Percentiles rank a stretch among this genome's conserved stretches.
Evolutionary conservation across 2,329 filamentous ascomycete genomes (phyloP).

Genomic region (Aspergillus sojae): DNA sequence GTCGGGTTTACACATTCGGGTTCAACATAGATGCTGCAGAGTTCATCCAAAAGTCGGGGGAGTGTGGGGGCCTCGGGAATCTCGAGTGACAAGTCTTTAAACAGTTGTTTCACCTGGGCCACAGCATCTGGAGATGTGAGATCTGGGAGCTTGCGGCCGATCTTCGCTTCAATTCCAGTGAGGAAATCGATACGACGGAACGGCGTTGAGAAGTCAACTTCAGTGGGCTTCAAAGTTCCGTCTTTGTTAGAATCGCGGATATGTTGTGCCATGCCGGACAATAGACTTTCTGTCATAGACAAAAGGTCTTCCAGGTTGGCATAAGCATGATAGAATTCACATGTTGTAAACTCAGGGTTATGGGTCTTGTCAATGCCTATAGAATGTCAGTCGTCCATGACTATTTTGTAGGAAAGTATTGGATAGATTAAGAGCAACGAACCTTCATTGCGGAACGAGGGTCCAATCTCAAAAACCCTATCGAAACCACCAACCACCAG

Average conservation of each 20-base stretch:
- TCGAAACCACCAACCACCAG: constrained; percentile 87
- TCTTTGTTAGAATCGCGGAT: constrained; percentile 49
- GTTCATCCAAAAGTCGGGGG: constrained; percentile 76
- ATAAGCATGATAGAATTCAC: constrained; percentile 93
- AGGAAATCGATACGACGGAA: constrained; percentile 78
- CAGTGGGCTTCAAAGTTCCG: constrained; percentile 51
- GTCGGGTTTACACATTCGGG: constrained; percentile 71
- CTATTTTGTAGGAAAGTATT: not conserved
- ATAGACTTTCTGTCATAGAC: constrained; percentile 70
- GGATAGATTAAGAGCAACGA: constrained; percentile 17
- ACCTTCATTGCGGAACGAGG: constrained; percentile 90
- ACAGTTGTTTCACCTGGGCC: constrained; percentile 59
- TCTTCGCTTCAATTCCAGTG: constrained; percentile 70
- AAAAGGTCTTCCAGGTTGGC: constrained; percentile 76
- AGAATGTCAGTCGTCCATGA: constrained; percentile 11
- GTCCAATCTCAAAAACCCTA: constrained; percentile 88
- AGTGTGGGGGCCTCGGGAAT: constrained; percentile 59
- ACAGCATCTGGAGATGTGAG: constrained; percentile 59
- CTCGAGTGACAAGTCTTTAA: constrained; percentile 52
- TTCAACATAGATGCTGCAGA: constrained; percentile 77
- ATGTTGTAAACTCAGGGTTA: constrained; percentile 96
- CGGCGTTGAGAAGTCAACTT: constrained; percentile 60
- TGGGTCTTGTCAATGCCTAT: constrained; percentile 77
- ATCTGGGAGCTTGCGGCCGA: constrained; percentile 68
- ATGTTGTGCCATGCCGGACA: constrained; percentile 61